A percentile compares a stretch with the other conserved stretches of the same genome.
phyloP scores from a whole-genome alignment of 192 early-diverging fungal genomes.

The Coemansia guatemalensis region DNA sequence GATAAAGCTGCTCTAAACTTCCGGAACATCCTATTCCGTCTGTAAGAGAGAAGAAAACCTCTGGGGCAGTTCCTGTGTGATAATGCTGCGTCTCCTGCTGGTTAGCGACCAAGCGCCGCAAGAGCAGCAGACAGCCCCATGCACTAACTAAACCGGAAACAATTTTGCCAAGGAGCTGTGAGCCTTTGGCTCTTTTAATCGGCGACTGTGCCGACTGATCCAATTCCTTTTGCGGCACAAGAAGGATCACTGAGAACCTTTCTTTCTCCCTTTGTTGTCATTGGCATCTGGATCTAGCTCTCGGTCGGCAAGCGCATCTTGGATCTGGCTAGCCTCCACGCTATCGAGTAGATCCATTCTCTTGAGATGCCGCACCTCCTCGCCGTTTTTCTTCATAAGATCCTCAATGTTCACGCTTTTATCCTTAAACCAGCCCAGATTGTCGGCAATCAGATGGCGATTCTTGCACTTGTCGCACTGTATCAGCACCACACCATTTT shows the following conservation, averaged over 20 bases:
- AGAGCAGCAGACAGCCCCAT: too few relatives aligned
- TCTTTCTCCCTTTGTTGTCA: conserved; percentile 8
- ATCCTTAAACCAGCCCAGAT: conserved; percentile 92
- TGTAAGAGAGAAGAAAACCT: too few relatives aligned
- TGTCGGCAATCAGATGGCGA: conserved; percentile 94
- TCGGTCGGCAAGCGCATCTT: conserved; percentile 22
- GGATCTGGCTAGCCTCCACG: conserved; percentile 37
- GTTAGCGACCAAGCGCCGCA: too few relatives aligned
- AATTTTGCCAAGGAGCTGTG: too few relatives aligned
- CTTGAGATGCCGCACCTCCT: conserved; percentile 60
- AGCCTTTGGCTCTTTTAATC: too few relatives aligned
- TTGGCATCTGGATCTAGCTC: conserved; percentile 3
- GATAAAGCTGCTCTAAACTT: too few relatives aligned
- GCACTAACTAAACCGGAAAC: too few relatives aligned
- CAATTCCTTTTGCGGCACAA: too few relatives aligned
- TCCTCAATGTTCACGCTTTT: conserved; percentile 74
- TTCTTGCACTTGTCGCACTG: conserved; percentile 89
- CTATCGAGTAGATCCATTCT: conserved; percentile 37
- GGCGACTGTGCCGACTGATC: too few relatives aligned
- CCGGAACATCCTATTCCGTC: too few relatives aligned
- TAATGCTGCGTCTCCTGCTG: too few relatives aligned
- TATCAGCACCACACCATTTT: conserved; percentile 91
- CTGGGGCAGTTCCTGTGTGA: too few relatives aligned
- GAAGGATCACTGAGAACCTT: not conserved
- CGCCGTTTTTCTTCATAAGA: conserved; percentile 74